Percentiles rank a stretch among this genome's conserved stretches.
These are phyloP conservation scores for Fibroporia radiculosa DNA, from an alignment of 768 basidiomycete genomes.

Conservation along the genomic window DNA sequence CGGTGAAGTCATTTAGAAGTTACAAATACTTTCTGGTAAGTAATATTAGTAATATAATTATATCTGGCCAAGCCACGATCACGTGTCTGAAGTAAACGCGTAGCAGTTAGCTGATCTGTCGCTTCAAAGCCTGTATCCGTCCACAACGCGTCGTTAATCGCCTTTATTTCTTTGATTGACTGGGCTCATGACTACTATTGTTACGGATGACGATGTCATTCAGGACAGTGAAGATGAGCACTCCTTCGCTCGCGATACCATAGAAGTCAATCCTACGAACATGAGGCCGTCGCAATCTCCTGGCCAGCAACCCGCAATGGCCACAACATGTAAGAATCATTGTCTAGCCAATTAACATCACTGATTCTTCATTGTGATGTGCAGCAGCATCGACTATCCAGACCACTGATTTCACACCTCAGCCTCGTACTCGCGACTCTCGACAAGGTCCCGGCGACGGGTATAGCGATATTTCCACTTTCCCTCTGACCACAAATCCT, in stretches of 20 bases:
- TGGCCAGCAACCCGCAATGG: too few species aligned
- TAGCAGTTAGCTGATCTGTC: background rate
- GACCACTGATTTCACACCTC: too few species aligned
- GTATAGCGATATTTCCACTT: slow-evolving; percentile 8
- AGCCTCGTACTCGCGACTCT: background rate
- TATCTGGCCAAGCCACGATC: slow-evolving; percentile 1
- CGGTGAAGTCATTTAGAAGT: too few species aligned
- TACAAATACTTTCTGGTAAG: too few species aligned
- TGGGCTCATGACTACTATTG: background rate
- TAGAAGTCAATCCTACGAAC: background rate
- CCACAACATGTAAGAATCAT: too few species aligned
- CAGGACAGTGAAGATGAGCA: slow-evolving; percentile 17
- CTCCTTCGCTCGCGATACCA: background rate
- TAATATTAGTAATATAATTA: too few species aligned
- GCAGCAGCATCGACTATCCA: too few species aligned
- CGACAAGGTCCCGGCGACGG: too few species aligned
- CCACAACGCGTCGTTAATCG: background rate
- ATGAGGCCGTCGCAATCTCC: too few species aligned
- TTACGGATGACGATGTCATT: slow-evolving; percentile 2
- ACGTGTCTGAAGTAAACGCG: slow-evolving; percentile 2
- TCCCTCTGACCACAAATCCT: background rate
- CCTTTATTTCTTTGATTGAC: background rate
- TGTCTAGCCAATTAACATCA: too few species aligned
- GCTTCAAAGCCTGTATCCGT: background rate
- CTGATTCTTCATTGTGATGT: too few species aligned